Percentiles rank a stretch among this genome's conserved stretches.
Evolutionary conservation across 176 grass and related monocot genomes (phyloP).

Genomic region (Oryza brachyantha): DNA sequence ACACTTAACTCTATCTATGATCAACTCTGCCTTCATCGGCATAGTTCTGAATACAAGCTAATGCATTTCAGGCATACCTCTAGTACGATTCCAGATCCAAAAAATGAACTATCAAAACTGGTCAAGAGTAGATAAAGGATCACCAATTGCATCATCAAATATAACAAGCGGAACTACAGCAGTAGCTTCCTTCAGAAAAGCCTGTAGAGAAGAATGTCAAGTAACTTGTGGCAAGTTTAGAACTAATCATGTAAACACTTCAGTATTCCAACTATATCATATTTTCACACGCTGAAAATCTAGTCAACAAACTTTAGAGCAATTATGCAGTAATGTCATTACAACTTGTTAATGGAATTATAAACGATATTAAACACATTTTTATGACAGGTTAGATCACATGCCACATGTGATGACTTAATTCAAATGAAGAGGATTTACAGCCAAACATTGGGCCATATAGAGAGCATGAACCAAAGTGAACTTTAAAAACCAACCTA

Average conservation of each 20-base stretch:
- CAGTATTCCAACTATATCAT: slow-evolving; percentile 45
- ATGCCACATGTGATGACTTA: neutral
- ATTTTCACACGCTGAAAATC: slow-evolving; percentile 26
- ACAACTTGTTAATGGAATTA: neutral
- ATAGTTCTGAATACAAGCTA: slow-evolving; percentile 65
- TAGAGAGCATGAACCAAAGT: neutral
- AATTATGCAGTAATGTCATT: slow-evolving; percentile 11
- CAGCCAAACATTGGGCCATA: neutral
- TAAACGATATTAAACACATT: neutral
- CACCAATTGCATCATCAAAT: slow-evolving; percentile 99
- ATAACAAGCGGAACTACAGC: slow-evolving; percentile 99
- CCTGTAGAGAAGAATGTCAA: slow-evolving; percentile 99
- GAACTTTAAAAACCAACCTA: neutral
- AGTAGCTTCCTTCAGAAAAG: slow-evolving; percentile 91
- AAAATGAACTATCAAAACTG: slow-evolving; percentile 98
- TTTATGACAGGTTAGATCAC: neutral
- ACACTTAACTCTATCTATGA: slow-evolving; percentile 42
- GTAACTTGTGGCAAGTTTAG: slow-evolving; percentile 92
- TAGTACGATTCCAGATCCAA: slow-evolving; percentile 95
- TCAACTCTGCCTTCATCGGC: slow-evolving; percentile 49
- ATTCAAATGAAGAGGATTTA: neutral
- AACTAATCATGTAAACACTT: slow-evolving; percentile 70
- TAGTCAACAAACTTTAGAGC: neutral
- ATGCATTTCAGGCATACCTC: slow-evolving; percentile 98
- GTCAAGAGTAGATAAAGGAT: slow-evolving; percentile 99